phyloP scores from a whole-genome alignment of 345 rosid genomes.

The Clausena lansium region DNA sequence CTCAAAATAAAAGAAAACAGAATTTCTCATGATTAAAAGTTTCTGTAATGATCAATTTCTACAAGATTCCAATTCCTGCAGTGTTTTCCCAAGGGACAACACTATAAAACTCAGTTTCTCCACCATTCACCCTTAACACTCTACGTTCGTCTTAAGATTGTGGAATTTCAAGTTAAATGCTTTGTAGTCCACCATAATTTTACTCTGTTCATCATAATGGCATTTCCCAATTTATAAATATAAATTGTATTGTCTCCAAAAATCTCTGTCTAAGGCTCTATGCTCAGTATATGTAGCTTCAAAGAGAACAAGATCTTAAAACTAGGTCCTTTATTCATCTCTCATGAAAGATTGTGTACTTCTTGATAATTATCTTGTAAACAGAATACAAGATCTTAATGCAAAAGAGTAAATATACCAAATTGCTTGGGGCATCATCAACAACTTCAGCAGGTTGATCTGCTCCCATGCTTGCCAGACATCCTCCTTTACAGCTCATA shows the following conservation, averaged over 20 bases:
- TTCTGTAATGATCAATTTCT: not conserved
- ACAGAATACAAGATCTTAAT: not conserved
- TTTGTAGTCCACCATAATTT: not conserved
- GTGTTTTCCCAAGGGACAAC: not conserved
- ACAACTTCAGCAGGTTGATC: slow-evolving; percentile 97
- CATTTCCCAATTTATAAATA: not conserved
- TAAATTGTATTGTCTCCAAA: not conserved
- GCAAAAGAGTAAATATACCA: slow-evolving; percentile 46
- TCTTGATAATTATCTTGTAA: not conserved
- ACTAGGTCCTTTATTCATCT: not conserved
- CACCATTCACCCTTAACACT: not conserved
- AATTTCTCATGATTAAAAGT: not conserved
- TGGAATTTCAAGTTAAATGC: not conserved
- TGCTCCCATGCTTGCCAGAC: slow-evolving; percentile 74
- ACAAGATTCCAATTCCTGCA: not conserved
- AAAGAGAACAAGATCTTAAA: not conserved
- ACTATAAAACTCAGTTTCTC: not conserved
- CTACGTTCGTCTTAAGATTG: not conserved
- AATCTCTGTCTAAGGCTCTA: not conserved
- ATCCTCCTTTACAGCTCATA: slow-evolving; percentile 84
- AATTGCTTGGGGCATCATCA: slow-evolving; percentile 78
- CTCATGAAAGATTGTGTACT: not conserved
- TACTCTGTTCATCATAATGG: not conserved
- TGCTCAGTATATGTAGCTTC: not conserved
- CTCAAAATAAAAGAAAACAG: not conserved